Percentiles rank a stretch among this genome's conserved stretches.
Conservation (phyloP, 2,329 filamentous ascomycete genomes). For the Penicillium sp. region DNA sequence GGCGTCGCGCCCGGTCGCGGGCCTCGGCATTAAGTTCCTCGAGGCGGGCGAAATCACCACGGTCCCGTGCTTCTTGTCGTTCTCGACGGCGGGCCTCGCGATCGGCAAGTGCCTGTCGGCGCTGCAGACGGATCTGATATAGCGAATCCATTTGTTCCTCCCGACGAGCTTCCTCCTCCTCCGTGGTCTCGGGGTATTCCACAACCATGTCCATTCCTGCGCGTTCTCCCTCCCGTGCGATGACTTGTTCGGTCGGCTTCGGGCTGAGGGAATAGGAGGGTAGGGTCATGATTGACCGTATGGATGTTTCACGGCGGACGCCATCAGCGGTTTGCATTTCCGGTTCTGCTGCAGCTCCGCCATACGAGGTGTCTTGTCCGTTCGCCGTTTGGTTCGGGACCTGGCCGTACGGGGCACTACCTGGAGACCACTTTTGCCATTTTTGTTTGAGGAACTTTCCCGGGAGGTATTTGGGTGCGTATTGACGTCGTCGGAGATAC, state of each 20-base stretch:
- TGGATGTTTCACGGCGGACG: conserved; percentile 77
- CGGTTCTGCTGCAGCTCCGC: conserved; percentile 26
- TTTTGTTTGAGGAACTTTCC: conserved; percentile 49
- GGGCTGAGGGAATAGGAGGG: conserved; percentile 76
- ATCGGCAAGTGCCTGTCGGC: conserved; percentile 70
- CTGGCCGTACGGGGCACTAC: conserved; percentile 42
- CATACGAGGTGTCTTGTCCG: conserved; percentile 26
- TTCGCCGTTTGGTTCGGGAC: conserved; percentile 29
- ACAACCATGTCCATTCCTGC: conserved; percentile 87
- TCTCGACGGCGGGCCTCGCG: conserved; percentile 70
- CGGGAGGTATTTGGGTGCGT: conserved; percentile 51
- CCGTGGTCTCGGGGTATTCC: conserved; percentile 73
- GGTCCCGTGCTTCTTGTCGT: conserved; percentile 66
- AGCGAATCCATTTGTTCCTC: conserved; percentile 90
- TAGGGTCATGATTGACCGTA: conserved; percentile 91
- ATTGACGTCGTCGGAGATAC: conserved; percentile 43
- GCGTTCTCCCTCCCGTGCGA: conserved; percentile 85
- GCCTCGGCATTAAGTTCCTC: conserved; percentile 58
- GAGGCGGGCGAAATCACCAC: conserved; percentile 67
- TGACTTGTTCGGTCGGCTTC: conserved; percentile 71
- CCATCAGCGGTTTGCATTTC: conserved; percentile 30
- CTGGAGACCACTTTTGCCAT: conserved; percentile 50
- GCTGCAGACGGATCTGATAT: conserved; percentile 79
- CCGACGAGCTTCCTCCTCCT: conserved; percentile 72
- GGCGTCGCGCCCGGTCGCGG: conserved; percentile 39